Evolutionary conservation across 495 filamentous ascomycete species (phyloP), one percentile per base, ranked within the genome.

Genomic region (Haplographium delicatum): DNA sequence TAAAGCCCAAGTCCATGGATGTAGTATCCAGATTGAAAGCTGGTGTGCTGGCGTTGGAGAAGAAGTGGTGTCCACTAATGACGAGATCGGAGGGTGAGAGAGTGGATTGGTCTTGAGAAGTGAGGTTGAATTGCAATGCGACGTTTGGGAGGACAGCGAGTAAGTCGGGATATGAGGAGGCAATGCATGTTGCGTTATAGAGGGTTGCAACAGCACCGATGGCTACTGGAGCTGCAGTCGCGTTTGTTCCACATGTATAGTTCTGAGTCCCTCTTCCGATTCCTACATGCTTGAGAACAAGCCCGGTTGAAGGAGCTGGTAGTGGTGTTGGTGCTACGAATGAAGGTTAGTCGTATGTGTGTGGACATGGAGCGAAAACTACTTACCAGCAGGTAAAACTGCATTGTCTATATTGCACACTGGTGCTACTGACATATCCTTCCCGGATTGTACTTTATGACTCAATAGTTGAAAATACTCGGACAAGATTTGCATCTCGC

Each of bases 211-310:
- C 65, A 46, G 93, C 93, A 51, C 93, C 93, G 33, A 75, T 63
- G 15, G 81, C 66, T 4, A 62, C 63, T n/a, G 91, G 91, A 0
- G 67, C 62, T 0, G 81, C 75, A 1, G 72, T 65, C 2, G 78
- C 60, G 55, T 79, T 75, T 45, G 69, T 68, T 26, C 74, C 62
- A 73, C 91, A 96, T 50, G 88, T 90, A 68, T 96, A 97, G 75
- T 96, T 96, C 72, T 96, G 79, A 9, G 83, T 91, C 30, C 91
- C 91, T 27, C 88, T 84, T 59, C 91, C 91, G 42, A 97, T 72
- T 59, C 82, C 88, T 25, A 96, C 83, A 62, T 93, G 88, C 62
- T 76, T 78, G 24, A 89, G 71, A 1, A 46, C 67, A 11, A 87
- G 68, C 44, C 80, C 84, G 7, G 72, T 52, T 15, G 72, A 67